Conservation (phyloP, 2,329 filamentous ascomycete genomes). For the Colletotrichum liaoningense region DNA sequence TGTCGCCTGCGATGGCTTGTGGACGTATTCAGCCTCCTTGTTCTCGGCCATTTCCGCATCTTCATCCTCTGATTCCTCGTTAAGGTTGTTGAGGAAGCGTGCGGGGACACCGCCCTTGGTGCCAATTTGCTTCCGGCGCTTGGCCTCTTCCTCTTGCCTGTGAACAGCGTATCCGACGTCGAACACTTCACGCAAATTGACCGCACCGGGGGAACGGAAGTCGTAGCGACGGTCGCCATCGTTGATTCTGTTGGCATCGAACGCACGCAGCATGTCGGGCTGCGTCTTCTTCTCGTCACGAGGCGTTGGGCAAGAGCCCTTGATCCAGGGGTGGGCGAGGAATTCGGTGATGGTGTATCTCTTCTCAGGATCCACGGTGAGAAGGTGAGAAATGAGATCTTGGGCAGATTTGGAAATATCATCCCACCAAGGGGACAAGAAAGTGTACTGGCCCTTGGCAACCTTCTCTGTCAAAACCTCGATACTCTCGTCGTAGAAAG, state of each 20-base stretch:
- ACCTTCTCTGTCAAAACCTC: slow-evolving; percentile 98
- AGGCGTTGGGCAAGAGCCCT: slow-evolving; percentile 68
- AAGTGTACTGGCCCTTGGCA: slow-evolving; percentile 95
- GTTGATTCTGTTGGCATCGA: slow-evolving; percentile 65
- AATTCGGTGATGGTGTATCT: slow-evolving; percentile 95
- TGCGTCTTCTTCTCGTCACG: slow-evolving; percentile 68
- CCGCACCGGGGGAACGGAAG: slow-evolving; percentile 93
- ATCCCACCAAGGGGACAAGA: slow-evolving; percentile 99
- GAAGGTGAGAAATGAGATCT: slow-evolving; percentile 90
- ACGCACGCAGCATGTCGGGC: slow-evolving; percentile 62
- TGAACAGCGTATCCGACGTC: slow-evolving; percentile 99
- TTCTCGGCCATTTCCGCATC: slow-evolving; percentile 74
- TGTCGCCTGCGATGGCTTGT: slow-evolving; percentile 61
- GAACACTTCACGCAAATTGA: slow-evolving; percentile 97
- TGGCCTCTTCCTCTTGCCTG: slow-evolving; percentile 94
- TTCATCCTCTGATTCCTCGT: slow-evolving; percentile 74
- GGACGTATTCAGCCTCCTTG: slow-evolving; percentile 58
- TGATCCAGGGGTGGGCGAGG: slow-evolving; percentile 94
- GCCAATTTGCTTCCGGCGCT: slow-evolving; percentile 86
- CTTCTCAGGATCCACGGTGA: slow-evolving; percentile 95
- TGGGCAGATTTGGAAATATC: slow-evolving; percentile 96
- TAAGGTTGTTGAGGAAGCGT: slow-evolving; percentile 70
- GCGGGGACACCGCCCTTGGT: slow-evolving; percentile 72
- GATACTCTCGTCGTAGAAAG: slow-evolving; percentile 98
- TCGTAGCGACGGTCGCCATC: slow-evolving; percentile 80